Evolutionary conservation across 2,329 filamentous ascomycete genomes (phyloP).

Genomic region (Aspergillus quadrilineatus): DNA sequence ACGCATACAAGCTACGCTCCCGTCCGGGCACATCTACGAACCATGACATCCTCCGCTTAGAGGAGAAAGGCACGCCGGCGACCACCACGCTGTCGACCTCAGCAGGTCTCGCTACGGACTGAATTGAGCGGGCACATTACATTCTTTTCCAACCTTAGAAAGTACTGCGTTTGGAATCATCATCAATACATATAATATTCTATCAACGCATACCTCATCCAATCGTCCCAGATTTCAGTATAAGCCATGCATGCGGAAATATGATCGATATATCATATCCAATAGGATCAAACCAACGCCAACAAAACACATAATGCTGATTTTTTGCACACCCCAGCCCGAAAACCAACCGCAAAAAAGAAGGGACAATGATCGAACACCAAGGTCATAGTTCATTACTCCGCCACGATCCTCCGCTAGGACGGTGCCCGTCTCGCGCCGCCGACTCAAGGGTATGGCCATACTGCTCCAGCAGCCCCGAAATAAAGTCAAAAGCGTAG

Average conservation of each 20-base stretch:
- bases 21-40: background rate
- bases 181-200: background rate
- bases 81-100: background rate
- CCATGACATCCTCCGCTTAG: background rate
- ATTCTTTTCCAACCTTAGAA: background rate
- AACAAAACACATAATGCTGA: background rate
- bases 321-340: background rate
- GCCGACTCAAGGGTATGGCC: conserved; percentile 29
- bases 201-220: conserved; percentile 2
- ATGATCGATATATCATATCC: background rate
- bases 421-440: background rate
- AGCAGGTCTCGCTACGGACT: background rate
- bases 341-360: background rate
- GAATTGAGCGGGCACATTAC: background rate
- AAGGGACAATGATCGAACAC: background rate
- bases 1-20: background rate
- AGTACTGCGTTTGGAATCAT: background rate
- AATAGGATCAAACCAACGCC: conserved; percentile 11
- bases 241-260: background rate
- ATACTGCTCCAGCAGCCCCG: conserved; percentile 63
- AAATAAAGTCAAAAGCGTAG: conserved; percentile 63
- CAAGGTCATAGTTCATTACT: conserved; percentile 22
- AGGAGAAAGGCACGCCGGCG: background rate
- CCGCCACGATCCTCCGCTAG: conserved; percentile 41
- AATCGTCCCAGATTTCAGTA: background rate